Conservation (phyloP, 2,329 filamentous ascomycete species). For the Botrytis galanthina region DNA sequence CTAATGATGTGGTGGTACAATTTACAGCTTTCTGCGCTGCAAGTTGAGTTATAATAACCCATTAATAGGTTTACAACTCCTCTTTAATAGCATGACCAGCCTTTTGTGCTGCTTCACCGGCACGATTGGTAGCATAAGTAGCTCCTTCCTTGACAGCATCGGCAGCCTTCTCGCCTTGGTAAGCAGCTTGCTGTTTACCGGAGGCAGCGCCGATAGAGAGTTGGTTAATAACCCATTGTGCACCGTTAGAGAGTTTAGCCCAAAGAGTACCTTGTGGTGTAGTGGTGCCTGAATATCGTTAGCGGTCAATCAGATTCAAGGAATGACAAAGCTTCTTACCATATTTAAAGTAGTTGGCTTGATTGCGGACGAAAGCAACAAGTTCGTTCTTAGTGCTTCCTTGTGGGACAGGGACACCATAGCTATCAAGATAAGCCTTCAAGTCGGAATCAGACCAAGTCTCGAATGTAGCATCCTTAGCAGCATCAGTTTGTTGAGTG, state of each 20-base stretch:
- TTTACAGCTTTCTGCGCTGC: background rate
- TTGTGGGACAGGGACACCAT: slow-evolving; percentile 54
- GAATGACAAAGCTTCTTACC: slow-evolving; percentile 43
- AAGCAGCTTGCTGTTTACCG: slow-evolving; percentile 43
- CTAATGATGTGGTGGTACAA: slow-evolving; percentile 17
- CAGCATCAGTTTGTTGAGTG: slow-evolving; percentile 60
- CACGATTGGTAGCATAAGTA: slow-evolving; percentile 38
- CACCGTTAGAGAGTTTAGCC: slow-evolving; percentile 54
- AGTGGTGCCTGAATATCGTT: slow-evolving; percentile 45
- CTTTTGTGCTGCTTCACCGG: slow-evolving; percentile 40
- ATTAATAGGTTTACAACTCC: slow-evolving; percentile 35
- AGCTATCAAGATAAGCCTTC: slow-evolving; percentile 77
- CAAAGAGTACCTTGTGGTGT: slow-evolving; percentile 64
- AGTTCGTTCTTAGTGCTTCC: slow-evolving; percentile 57
- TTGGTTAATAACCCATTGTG: slow-evolving; percentile 49
- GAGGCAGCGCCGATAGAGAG: slow-evolving; percentile 48
- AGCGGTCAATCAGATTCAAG: background rate
- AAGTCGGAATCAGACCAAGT: slow-evolving; percentile 64
- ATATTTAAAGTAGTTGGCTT: slow-evolving; percentile 74
- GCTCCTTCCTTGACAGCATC: slow-evolving; percentile 41
- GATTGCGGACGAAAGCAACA: slow-evolving; percentile 67
- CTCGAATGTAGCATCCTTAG: slow-evolving; percentile 66
- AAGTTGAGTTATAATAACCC: background rate
- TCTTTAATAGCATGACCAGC: slow-evolving; percentile 37
- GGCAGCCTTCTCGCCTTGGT: slow-evolving; percentile 47